Conservation (phyloP, 352 stramenopile genomes). For the Globisporangium radiosum region DNA sequence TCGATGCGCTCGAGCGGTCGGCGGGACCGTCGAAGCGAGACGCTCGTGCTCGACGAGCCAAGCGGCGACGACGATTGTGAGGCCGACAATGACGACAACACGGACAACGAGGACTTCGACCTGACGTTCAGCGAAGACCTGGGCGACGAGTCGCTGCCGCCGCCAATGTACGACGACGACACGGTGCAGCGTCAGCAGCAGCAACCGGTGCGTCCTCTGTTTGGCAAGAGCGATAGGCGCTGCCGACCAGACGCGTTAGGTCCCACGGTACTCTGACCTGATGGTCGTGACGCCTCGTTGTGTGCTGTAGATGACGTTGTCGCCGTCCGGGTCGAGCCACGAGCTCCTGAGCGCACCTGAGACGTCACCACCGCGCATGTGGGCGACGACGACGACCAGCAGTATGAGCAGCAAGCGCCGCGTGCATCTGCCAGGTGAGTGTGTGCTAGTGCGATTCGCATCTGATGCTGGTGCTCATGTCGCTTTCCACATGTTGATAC, state of each 20-base stretch:
- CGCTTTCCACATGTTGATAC: too few relatives aligned
- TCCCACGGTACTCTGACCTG: too few relatives aligned
- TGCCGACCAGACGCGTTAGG: too few relatives aligned
- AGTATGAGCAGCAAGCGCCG: too few relatives aligned
- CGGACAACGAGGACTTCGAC: slow-evolving; percentile 6
- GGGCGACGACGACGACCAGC: background rate
- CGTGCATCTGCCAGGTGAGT: background rate
- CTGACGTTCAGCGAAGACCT: slow-evolving; percentile 11
- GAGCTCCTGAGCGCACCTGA: slow-evolving; percentile 8
- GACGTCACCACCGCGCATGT: slow-evolving; percentile 1
- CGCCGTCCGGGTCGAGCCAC: background rate
- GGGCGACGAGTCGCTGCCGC: slow-evolving; percentile 14
- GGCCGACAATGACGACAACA: background rate
- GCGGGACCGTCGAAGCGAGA: background rate
- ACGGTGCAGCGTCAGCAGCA: too few relatives aligned
- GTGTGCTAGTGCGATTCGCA: background rate
- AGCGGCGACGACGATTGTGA: slow-evolving; percentile 4
- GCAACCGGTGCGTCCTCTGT: slow-evolving; percentile 1
- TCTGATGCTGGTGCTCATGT: background rate
- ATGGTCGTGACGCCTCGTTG: background rate
- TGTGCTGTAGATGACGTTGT: slow-evolving; percentile 1
- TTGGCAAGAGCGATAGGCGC: too few relatives aligned
- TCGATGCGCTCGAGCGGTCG: background rate
- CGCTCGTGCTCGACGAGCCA: slow-evolving; percentile 13
- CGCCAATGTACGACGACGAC: slow-evolving; percentile 12